phyloP scores from a whole-genome alignment of 352 stramenopile species.

The Globisporangium barbulae region DNA sequence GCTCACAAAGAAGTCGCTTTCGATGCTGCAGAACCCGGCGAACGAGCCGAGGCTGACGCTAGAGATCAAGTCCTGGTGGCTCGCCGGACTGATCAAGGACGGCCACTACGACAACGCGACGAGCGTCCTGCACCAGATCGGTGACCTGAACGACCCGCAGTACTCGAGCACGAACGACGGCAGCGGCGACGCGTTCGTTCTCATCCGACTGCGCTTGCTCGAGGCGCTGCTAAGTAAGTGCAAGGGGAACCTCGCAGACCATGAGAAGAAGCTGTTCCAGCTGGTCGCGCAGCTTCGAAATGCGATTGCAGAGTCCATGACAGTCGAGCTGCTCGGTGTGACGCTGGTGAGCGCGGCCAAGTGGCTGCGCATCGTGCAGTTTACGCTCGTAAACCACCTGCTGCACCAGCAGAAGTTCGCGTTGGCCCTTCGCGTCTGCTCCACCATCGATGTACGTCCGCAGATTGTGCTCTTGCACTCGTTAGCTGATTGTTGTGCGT shows the following conservation, averaged over 20 bases:
- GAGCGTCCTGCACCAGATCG: constrained; percentile 72
- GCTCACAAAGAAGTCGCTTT: constrained; percentile 68
- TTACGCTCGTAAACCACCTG: constrained; percentile 66
- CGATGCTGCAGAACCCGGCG: constrained; percentile 62
- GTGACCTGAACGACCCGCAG: constrained; percentile 44
- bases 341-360: constrained; percentile 25
- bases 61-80: constrained; percentile 81
- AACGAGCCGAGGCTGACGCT: constrained; percentile 44
- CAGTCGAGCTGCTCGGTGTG: constrained; percentile 30
- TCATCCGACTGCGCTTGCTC: constrained; percentile 57
- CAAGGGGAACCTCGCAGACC: constrained; percentile 45
- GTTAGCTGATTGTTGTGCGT: not conserved
- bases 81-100: constrained; percentile 76
- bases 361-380: constrained; percentile 64
- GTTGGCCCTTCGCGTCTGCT: constrained; percentile 57
- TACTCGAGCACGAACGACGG: constrained; percentile 6
- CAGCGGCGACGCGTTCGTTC: constrained; percentile 37
- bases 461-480: not conserved
- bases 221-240: constrained; percentile 69
- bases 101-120: constrained; percentile 73
- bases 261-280: constrained; percentile 70
- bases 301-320: constrained; percentile 23
- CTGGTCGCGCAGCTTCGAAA: constrained; percentile 38
- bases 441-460: constrained; percentile 55
- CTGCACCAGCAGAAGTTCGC: constrained; percentile 74